These are phyloP conservation scores for Nothophaeocryptopus gaeumannii DNA, from an alignment of 2,329 filamentous ascomycete species.

Conservation along the genomic window DNA sequence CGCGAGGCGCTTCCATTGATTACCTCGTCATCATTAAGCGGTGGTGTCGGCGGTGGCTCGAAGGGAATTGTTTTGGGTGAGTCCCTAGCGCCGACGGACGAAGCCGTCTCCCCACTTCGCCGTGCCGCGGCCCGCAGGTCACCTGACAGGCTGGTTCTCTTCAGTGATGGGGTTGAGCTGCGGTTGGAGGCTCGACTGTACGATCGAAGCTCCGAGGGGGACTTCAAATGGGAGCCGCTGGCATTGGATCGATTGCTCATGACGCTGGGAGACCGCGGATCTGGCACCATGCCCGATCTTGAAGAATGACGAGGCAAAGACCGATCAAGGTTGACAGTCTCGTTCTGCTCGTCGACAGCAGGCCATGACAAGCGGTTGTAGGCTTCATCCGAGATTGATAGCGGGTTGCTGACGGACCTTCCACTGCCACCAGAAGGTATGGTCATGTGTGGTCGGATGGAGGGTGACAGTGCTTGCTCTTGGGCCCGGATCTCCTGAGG, in stretches of 20 bases:
- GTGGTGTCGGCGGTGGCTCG: conserved; percentile 47
- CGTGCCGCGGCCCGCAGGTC: conserved; percentile 67
- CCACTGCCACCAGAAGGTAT: conserved; percentile 4
- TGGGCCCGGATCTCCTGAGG: conserved; percentile 41
- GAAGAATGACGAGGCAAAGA: conserved; percentile 28
- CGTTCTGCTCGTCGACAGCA: conserved; percentile 47
- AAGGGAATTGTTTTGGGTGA: conserved; percentile 39
- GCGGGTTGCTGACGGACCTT: conserved; percentile 26
- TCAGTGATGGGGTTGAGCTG: conserved; percentile 65
- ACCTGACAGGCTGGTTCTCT: conserved; percentile 69
- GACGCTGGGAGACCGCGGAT: conserved; percentile 41
- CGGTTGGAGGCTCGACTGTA: conserved; percentile 59
- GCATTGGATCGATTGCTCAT: conserved; percentile 45
- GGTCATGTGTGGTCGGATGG: conserved; percentile 9
- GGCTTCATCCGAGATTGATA: conserved; percentile 33
- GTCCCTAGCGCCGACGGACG: conserved; percentile 36
- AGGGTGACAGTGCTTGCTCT: conserved; percentile 21
- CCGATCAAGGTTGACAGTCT: conserved; percentile 44
- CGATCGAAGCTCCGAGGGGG: conserved; percentile 54
- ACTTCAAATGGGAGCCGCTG: conserved; percentile 41
- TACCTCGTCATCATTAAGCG: conserved; percentile 66
- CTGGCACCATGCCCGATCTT: conserved; percentile 22
- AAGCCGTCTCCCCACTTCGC: conserved; percentile 49
- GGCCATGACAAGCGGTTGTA: conserved; percentile 39
- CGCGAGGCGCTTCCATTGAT: conserved; percentile 85